Base-by-base conservation (phyloP, 2,329 filamentous ascomycete genomes). In the Colletotrichum viniferum region DNA sequence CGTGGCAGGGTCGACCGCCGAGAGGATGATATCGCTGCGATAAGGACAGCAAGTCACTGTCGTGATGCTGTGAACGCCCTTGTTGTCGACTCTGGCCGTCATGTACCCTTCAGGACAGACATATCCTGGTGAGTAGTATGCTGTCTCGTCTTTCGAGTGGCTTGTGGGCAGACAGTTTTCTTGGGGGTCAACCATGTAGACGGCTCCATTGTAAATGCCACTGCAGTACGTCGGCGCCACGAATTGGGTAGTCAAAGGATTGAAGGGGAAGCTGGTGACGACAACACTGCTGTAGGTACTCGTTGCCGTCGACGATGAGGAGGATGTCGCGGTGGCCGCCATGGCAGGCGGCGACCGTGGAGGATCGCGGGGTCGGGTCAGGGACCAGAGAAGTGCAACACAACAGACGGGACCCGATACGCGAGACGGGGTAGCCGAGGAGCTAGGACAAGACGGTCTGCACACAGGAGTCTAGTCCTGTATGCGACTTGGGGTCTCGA, bases 21-120 rank as follows among this genome's bases (percentile, higher is more conserved):
- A 71, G 8, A 81, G 69, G 2, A 69, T 77, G 4, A 80, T 75
- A 55, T 75, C 71, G 65, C 65, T 77, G 10, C 76, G 60, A 63
- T 58, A 74, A 4, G 79, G 80, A 28, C 78, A 81, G 62, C 80
- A 81, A 8, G 78, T 80, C 12, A 81, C 77, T 3, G 80, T 80
- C 5, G 79, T 79, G 70, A 81, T 78, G 64, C 75, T 77, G 24
- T 58, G 62, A 16, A 79, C 76, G 21, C 77, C 77, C 7, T 69
- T 71, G 63, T 72, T 78, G 66, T 80, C 77, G 32, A 74, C 62
- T 48, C 78, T 79, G 13, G 80, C 80, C 10, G 63, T 77, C 52
- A 74, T 74, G 66, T 74, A 74, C 4, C 71, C 71, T 24, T 67
- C 8, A 8, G 71, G 71, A 14, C 71, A 73, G 30, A 73, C 71